A percentile compares a stretch with the other conserved stretches of the same genome.
These are phyloP conservation scores for Spizellomyces punctatus DNA, from an alignment of 192 early-diverging fungal species.

Conservation along the genomic window DNA sequence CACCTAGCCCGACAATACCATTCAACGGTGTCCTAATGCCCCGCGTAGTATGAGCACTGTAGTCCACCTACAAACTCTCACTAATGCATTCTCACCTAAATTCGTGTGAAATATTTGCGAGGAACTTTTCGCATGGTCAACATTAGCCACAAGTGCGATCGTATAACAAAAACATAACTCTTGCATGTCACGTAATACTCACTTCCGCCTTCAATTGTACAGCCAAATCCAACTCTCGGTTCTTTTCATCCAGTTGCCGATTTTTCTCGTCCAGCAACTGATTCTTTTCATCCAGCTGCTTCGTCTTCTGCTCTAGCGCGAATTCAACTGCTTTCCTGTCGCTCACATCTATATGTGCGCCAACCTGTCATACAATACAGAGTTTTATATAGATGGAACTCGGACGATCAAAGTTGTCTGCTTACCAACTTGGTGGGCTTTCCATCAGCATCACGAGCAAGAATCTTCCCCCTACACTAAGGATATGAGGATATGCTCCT, in stretches of 20 bases:
- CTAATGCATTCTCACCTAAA: not conserved
- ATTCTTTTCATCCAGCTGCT: conserved; percentile 8
- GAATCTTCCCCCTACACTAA: too few species aligned
- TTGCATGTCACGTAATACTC: too few species aligned
- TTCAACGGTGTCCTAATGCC: not conserved
- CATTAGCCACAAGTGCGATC: not conserved
- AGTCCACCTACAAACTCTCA: too few species aligned
- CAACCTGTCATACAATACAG: too few species aligned
- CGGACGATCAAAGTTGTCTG: too few species aligned
- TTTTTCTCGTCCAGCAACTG: conserved; percentile 14
- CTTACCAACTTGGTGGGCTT: too few species aligned
- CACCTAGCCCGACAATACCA: conserved; percentile 23
- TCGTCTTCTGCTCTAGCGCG: conserved; percentile 17
- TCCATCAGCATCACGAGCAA: too few species aligned
- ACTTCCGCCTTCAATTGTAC: conserved; percentile 1
- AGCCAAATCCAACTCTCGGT: conserved; percentile 17
- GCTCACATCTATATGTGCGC: too few species aligned
- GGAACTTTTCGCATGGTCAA: conserved; percentile 8
- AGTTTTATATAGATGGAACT: too few species aligned
- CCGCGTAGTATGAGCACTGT: too few species aligned
- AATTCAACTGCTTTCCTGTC: not conserved
- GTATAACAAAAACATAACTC: too few species aligned
- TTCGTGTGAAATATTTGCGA: conserved; percentile 17
- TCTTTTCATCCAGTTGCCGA: conserved; percentile 20
- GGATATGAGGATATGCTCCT: too few species aligned